Base-by-base conservation (phyloP, 148 eudicot genomes). In the Rhododendron williamsianum region DNA sequence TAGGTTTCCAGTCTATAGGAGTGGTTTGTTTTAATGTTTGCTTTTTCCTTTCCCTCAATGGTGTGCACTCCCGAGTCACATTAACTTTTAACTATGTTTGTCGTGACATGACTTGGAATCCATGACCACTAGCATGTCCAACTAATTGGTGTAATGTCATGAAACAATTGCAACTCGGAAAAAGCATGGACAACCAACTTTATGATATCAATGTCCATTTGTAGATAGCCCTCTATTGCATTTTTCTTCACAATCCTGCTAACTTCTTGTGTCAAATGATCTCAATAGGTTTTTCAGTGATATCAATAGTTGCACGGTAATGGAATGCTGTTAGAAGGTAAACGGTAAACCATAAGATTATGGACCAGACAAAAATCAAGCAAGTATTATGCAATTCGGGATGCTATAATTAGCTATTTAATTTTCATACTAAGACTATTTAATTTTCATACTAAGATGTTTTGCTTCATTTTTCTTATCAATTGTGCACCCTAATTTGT, bases 201-300 rank as follows among this genome's bases (percentile, higher is more conserved):
- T 3, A 67, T 67, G 35, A 25, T 25, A 30, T 4, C 36, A 71
- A 30, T 71, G 41, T 30, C 38, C 76, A 30, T 10, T 27, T 2
- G 19, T 27, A 71, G 38, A 71, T 27, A 30, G 6, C 76, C 41
- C 76, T 69, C 67, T 21, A 21, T 23, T 63, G 71, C 71, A 23
- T 30, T 27, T 71, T 71, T 71, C 27, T 71, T 30, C 76, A 25
- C 76, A 30, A 27, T 71, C 76, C 45, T 80, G 82, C 67, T 54
- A 81, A 81, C 76, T 71, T 58, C 76, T 71, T 58, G 51, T 38
- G 51, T 41, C 10, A n/a, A 38, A 82, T 58, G 48, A 51, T 48
- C 82, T 46, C 41, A 80, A 81, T 4, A 81, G 43, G 33, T 41
- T 81, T 60, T 38, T 60, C 21, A 81, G 65, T 81, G 21, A 60